phyloP scores from a whole-genome alignment of 192 early-diverging fungal species.

The Hyaloraphidium curvatum region DNA sequence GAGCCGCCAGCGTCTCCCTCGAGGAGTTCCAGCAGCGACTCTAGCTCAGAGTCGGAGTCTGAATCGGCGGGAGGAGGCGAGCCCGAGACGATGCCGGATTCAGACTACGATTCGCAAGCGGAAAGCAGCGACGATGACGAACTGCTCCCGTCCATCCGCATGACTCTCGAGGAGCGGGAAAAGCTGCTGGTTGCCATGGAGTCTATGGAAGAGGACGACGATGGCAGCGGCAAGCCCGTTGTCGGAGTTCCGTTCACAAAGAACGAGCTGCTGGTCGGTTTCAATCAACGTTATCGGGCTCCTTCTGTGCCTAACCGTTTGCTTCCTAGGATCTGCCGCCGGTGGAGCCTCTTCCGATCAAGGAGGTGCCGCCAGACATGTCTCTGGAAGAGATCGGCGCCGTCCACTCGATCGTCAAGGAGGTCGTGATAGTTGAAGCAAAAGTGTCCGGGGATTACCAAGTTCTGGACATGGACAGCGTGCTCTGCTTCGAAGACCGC shows the following conservation, averaged over 20 bases:
- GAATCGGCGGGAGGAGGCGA: no score
- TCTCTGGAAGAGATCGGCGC: conserved; percentile 35
- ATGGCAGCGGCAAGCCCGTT: not conserved
- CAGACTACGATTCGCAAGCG: no score
- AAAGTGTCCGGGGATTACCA: conserved; percentile 18
- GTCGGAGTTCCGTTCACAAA: conserved; percentile 11
- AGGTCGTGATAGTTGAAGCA: conserved; percentile 47
- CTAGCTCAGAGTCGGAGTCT: no score
- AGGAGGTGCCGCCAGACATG: conserved; percentile 23
- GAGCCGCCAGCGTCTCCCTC: no score
- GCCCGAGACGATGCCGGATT: no score
- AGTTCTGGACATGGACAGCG: conserved; percentile 56
- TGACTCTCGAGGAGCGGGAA: no score
- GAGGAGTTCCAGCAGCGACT: no score
- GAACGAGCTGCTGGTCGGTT: conserved; percentile 26
- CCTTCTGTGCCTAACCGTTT: conserved; percentile 18
- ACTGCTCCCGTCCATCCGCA: no score
- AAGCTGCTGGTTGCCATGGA: conserved; percentile 11
- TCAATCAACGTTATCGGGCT: not conserved
- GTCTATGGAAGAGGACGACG: conserved; percentile 17
- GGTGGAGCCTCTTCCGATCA: conserved; percentile 19
- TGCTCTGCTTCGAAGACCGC: conserved; percentile 43
- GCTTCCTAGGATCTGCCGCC: conserved; percentile 7
- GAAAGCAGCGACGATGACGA: no score
- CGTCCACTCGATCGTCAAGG: conserved; percentile 48